Evolutionary conservation across 2,329 filamentous ascomycete genomes (phyloP).

Genomic region (Fusarium camptoceras): DNA sequence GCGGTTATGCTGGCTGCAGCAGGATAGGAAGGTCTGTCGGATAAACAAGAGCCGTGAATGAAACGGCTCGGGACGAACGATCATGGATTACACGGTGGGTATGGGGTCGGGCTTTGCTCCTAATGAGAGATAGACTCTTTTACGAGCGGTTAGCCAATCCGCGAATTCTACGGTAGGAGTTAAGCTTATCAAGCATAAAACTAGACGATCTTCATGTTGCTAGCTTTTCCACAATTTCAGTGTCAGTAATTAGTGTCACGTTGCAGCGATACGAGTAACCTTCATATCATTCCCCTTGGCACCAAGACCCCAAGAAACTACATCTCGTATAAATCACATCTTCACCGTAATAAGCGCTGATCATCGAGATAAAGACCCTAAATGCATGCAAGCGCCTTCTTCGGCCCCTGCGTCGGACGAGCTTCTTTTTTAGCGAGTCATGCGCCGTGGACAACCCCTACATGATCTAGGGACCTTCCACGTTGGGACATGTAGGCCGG

Average conservation of each 20-base stretch:
- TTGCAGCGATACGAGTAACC: neutral
- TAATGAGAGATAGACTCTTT: neutral
- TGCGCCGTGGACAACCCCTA: conserved; percentile 15
- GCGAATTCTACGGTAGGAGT: neutral
- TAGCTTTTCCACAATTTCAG: neutral
- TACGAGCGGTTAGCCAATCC: neutral
- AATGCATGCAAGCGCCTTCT: neutral
- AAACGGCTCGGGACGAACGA: conserved; percentile 33
- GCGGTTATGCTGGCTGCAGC: neutral
- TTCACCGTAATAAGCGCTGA: neutral
- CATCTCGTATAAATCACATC: neutral
- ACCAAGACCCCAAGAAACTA: neutral
- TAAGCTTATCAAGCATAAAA: conserved; percentile 23
- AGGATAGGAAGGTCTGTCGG: conserved; percentile 30
- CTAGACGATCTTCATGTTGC: neutral
- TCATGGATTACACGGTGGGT: neutral
- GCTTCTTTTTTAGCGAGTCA: conserved; percentile 18
- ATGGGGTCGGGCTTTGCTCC: conserved; percentile 8
- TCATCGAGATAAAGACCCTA: conserved; percentile 1
- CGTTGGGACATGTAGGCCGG: conserved; percentile 18
- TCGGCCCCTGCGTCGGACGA: conserved; percentile 21
- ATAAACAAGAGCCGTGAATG: conserved; percentile 4
- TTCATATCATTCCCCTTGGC: neutral
- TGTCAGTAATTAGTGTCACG: neutral
- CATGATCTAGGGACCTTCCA: conserved; percentile 23